Percentiles rank a stretch among this genome's conserved stretches.
phyloP scores from a whole-genome alignment of 768 basidiomycete genomes.

The Cystoderma amianthinum region DNA sequence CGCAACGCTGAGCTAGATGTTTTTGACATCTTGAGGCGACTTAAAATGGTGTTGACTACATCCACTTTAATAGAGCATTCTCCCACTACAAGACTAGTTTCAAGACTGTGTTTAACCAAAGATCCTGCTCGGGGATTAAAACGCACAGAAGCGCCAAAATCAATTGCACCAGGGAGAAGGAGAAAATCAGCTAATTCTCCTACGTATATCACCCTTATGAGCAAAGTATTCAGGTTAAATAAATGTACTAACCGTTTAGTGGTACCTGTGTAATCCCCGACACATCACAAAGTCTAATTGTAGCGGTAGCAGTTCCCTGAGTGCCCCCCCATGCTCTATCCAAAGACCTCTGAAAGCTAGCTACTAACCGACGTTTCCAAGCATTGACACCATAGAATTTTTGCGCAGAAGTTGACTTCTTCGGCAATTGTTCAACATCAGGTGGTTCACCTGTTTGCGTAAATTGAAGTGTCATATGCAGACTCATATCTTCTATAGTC shows the following conservation, averaged over 20 bases:
- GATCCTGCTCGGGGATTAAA: constrained; percentile 54
- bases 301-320: constrained; percentile 47
- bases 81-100: constrained; percentile 35
- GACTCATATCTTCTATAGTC: constrained; percentile 37
- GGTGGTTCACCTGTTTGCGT: constrained; percentile 36
- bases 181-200: constrained; percentile 18
- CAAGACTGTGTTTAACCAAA: constrained; percentile 47
- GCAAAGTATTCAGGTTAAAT: no score
- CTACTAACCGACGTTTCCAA: constrained; percentile 57
- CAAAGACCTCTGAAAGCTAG: constrained; percentile 58
- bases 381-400: constrained; percentile 44
- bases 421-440: constrained; percentile 10
- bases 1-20: no score
- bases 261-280: constrained; percentile 36
- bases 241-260: no score
- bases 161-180: constrained; percentile 28
- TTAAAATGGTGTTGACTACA: constrained; percentile 25
- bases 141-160: constrained; percentile 38
- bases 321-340: constrained; percentile 64
- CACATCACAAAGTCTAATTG: constrained; percentile 41
- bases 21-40: background rate
- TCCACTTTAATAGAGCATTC: constrained; percentile 42
- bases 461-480: constrained; percentile 52
- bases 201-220: constrained; percentile 13
- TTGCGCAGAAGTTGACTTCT: constrained; percentile 14